phyloP scores from a whole-genome alignment of 2,329 filamentous ascomycete species.

The Ophiocordyceps camponoti-rufipedis region DNA sequence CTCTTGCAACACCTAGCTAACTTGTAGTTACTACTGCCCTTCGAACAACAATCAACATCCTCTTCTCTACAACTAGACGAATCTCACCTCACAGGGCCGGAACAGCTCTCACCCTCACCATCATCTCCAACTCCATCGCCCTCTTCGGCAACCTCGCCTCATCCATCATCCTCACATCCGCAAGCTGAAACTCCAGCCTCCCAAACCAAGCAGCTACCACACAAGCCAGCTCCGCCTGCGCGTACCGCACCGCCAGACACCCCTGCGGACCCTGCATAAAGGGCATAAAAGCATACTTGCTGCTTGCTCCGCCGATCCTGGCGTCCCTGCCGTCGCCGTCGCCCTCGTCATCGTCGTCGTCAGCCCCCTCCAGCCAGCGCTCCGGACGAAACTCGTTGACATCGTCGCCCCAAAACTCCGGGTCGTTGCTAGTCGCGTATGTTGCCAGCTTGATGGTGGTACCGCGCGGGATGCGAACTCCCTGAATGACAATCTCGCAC shows the following conservation, averaged over 20 bases:
- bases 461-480: constrained; percentile 15
- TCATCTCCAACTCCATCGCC: neutral
- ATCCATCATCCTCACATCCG: neutral
- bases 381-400: constrained; percentile 17
- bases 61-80: too few relatives aligned
- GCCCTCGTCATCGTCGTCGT: constrained; percentile 1
- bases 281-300: constrained; percentile 56
- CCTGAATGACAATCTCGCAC: constrained; percentile 14
- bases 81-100: too few relatives aligned
- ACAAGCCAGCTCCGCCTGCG: constrained; percentile 30
- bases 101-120: neutral
- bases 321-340: constrained; percentile 5
- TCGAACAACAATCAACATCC: too few relatives aligned
- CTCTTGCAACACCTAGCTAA: too few relatives aligned
- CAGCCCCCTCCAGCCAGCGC: constrained; percentile 13
- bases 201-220: neutral
- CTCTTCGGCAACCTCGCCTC: neutral
- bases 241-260: constrained; percentile 33
- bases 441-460: constrained; percentile 15
- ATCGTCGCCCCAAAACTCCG: constrained; percentile 16
- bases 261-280: constrained; percentile 45
- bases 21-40: too few relatives aligned
- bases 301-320: constrained; percentile 2
- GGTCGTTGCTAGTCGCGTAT: constrained; percentile 12
- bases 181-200: neutral